These are phyloP conservation scores for Pseudopithomyces chartarum DNA, from an alignment of 2,329 filamentous ascomycete genomes.

Conservation along the genomic window DNA sequence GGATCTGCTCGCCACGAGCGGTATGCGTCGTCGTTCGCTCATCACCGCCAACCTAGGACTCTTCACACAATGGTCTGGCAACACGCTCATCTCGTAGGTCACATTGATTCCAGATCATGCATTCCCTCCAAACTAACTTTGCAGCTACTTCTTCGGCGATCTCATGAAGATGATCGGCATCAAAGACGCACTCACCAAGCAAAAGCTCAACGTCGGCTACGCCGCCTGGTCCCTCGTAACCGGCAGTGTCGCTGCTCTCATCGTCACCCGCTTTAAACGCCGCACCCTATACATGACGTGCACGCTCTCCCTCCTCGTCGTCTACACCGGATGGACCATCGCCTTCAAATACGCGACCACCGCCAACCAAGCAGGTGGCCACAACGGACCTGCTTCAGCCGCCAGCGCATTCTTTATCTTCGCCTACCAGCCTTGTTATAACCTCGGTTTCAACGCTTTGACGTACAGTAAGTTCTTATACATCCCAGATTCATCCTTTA, in stretches of 20 bases:
- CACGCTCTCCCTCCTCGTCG: slow-evolving; percentile 32
- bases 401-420: slow-evolving; percentile 55
- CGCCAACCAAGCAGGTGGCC: slow-evolving; percentile 21
- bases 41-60: slow-evolving; percentile 66
- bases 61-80: slow-evolving; percentile 70
- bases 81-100: slow-evolving; percentile 56
- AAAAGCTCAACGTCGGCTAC: slow-evolving; percentile 57
- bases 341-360: slow-evolving; percentile 55
- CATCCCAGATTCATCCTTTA: no score
- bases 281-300: slow-evolving; percentile 58
- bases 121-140: neutral
- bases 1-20: slow-evolving; percentile 63
- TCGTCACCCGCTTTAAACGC: slow-evolving; percentile 59
- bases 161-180: slow-evolving; percentile 66
- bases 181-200: slow-evolving; percentile 40
- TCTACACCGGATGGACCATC: slow-evolving; percentile 40
- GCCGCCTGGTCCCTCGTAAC: slow-evolving; percentile 63
- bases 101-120: no score
- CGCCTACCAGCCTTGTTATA: slow-evolving; percentile 56
- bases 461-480: slow-evolving; percentile 56
- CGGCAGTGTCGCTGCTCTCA: slow-evolving; percentile 57
- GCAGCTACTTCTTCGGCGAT: slow-evolving; percentile 63
- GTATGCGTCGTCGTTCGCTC: slow-evolving; percentile 65
- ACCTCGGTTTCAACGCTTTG: slow-evolving; percentile 66
- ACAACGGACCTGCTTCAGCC: slow-evolving; percentile 44